These are phyloP conservation scores for Xanthoconium stramineum DNA, from an alignment of 768 basidiomycete genomes.

Conservation along the genomic window DNA sequence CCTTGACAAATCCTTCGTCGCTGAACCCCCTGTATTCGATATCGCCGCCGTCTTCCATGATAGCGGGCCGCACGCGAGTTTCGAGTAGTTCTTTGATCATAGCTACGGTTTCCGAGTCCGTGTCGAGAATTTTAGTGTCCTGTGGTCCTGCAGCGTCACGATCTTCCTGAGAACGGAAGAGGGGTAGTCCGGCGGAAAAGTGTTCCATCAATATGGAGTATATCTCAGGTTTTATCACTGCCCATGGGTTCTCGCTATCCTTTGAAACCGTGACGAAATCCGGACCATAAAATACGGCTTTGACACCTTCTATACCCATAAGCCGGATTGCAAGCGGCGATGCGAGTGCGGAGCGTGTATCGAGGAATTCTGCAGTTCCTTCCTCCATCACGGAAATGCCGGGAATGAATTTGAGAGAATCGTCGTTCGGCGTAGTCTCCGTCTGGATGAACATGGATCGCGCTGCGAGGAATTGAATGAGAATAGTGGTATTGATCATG, in stretches of 20 bases:
- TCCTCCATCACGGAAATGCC: constrained; percentile 84
- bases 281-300: constrained; percentile 89
- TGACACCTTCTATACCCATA: constrained; percentile 92
- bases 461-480: constrained; percentile 34
- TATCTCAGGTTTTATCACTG: constrained; percentile 92
- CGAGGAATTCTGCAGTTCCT: constrained; percentile 92
- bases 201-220: constrained; percentile 96
- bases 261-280: constrained; percentile 98
- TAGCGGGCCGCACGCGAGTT: constrained; percentile 91
- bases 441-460: constrained; percentile 99
- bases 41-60: constrained; percentile 99
- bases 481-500: background rate
- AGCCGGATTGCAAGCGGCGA: constrained; percentile 94
- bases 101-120: constrained; percentile 93
- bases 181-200: constrained; percentile 85
- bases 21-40: constrained; percentile 93
- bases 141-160: constrained; percentile 81
- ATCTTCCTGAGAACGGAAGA: constrained; percentile 84
- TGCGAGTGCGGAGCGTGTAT: constrained; percentile 77
- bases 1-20: constrained; percentile 76
- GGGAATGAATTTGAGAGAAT: constrained; percentile 97
- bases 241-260: constrained; percentile 80
- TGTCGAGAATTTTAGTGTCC: constrained; percentile 91
- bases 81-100: constrained; percentile 99
- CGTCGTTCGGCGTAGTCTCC: constrained; percentile 94